These are phyloP conservation scores for Pseudogymnoascus sp. DNA, from an alignment of 2,329 filamentous ascomycete genomes.

Conservation along the genomic window DNA sequence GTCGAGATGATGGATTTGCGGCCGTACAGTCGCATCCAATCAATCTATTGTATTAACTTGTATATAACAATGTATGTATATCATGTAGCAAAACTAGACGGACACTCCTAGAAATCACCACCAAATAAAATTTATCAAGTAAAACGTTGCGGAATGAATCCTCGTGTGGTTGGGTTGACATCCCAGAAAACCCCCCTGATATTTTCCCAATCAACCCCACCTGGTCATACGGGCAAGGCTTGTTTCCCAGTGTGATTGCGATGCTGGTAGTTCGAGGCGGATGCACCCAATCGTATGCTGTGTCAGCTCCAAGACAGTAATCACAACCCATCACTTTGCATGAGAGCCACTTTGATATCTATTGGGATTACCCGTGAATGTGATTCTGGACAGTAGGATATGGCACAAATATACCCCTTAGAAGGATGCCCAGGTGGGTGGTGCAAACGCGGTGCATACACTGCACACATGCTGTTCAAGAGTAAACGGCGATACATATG, in stretches of 20 bases:
- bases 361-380: not conserved
- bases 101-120: conserved; percentile 5
- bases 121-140: not conserved
- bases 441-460: not conserved
- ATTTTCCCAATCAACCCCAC: not conserved
- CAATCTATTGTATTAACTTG: not conserved
- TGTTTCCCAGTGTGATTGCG: not conserved
- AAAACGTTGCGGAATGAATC: not conserved
- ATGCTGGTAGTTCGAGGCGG: not conserved
- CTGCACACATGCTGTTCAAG: not conserved
- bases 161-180: not conserved
- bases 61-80: conserved; percentile 3
- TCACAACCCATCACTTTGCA: conserved; percentile 4
- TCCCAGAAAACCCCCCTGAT: not conserved
- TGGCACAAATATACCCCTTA: not conserved
- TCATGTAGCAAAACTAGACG: conserved; percentile 3
- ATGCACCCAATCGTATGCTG: not conserved
- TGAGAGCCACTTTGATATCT: conserved; percentile 2
- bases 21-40: not conserved
- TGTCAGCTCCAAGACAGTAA: not conserved
- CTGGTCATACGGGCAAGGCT: conserved; percentile 3
- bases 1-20: not conserved
- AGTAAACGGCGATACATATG: conserved; percentile 5
- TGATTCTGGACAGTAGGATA: not conserved
- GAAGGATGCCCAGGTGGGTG: not conserved